Conservation (phyloP, 1,139 yeast genomes). For the Kurtzmaniella natalensis region DNA sequence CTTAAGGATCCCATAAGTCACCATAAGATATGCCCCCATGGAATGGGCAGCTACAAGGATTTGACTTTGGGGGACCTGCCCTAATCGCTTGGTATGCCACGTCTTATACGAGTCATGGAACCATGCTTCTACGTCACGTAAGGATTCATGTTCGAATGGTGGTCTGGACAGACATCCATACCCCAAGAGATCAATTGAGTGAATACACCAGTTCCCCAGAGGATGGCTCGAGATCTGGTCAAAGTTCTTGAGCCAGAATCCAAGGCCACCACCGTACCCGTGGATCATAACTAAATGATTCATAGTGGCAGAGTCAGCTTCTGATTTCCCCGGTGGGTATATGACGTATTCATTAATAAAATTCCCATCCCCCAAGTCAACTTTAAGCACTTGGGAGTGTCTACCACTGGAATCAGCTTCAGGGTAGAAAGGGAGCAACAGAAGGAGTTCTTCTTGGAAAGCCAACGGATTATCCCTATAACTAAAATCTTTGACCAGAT, state of each 20-base stretch:
- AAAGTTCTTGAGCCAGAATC: slow-evolving; percentile 62
- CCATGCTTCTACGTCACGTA: slow-evolving; percentile 44
- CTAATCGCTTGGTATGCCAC: slow-evolving; percentile 39
- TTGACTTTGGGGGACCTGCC: slow-evolving; percentile 21
- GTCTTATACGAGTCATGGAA: slow-evolving; percentile 46
- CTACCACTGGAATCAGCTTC: slow-evolving; percentile 27
- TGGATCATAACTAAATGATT: slow-evolving; percentile 66
- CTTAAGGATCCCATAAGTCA: slow-evolving; percentile 40
- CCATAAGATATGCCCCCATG: slow-evolving; percentile 58
- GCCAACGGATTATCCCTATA: slow-evolving; percentile 35
- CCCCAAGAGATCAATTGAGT: slow-evolving; percentile 71
- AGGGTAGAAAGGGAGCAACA: slow-evolving; percentile 39
- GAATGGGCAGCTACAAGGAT: slow-evolving; percentile 54
- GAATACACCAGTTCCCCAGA: slow-evolving; percentile 53
- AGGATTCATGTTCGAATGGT: slow-evolving; percentile 30
- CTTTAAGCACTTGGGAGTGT: slow-evolving; percentile 28
- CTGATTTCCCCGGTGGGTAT: slow-evolving; percentile 37
- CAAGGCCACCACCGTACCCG: slow-evolving; percentile 79
- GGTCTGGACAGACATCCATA: slow-evolving; percentile 74
- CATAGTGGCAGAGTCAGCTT: slow-evolving; percentile 16
- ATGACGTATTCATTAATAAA: slow-evolving; percentile 64
- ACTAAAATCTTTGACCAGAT: slow-evolving; percentile 50
- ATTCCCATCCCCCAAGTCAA: slow-evolving; percentile 38
- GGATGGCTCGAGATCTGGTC: slow-evolving; percentile 30
- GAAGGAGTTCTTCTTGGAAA: slow-evolving; percentile 51